phyloP scores from a whole-genome alignment of 768 basidiomycete genomes.

The Cyclocybe cylindracea region DNA sequence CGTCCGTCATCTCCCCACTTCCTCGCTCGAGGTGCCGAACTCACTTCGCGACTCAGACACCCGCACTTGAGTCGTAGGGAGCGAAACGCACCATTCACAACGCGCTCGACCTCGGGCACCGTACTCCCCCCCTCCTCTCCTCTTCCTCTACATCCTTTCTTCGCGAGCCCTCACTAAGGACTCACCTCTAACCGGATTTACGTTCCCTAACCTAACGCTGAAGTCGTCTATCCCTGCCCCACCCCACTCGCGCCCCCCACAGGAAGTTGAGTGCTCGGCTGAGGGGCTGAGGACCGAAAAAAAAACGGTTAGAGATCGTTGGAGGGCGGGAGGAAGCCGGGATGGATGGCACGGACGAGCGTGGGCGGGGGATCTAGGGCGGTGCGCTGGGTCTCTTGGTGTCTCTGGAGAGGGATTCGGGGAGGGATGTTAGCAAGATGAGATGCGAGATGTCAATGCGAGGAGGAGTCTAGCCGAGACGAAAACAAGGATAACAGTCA shows the following conservation, averaged over 20 bases:
- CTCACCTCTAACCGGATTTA: too few species aligned
- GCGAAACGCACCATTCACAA: too few species aligned
- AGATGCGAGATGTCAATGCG: background rate
- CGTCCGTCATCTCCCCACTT: too few species aligned
- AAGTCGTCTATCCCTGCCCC: too few species aligned
- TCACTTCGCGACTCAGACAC: too few species aligned
- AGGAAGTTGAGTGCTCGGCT: conserved; percentile 15
- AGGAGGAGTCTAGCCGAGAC: background rate
- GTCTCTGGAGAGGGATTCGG: conserved; percentile 6
- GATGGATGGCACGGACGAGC: conserved; percentile 1
- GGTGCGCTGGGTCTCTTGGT: conserved; percentile 8
- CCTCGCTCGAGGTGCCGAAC: too few species aligned
- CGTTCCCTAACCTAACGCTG: too few species aligned
- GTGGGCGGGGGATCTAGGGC: background rate
- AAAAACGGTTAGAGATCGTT: conserved; percentile 27
- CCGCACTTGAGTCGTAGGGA: too few species aligned
- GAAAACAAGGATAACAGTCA: background rate
- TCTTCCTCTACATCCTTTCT: too few species aligned
- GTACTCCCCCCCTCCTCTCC: too few species aligned
- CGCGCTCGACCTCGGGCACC: too few species aligned
- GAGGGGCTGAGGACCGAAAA: conserved; percentile 14
- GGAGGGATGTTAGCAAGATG: background rate
- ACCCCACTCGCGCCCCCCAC: conserved; percentile 4
- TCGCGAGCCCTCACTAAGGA: too few species aligned
- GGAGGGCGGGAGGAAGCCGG: conserved; percentile 25